Evolutionary conservation across 257 asterid species (phyloP), one percentile per base, ranked within the genome.

Genomic region (Lantana camara): DNA sequence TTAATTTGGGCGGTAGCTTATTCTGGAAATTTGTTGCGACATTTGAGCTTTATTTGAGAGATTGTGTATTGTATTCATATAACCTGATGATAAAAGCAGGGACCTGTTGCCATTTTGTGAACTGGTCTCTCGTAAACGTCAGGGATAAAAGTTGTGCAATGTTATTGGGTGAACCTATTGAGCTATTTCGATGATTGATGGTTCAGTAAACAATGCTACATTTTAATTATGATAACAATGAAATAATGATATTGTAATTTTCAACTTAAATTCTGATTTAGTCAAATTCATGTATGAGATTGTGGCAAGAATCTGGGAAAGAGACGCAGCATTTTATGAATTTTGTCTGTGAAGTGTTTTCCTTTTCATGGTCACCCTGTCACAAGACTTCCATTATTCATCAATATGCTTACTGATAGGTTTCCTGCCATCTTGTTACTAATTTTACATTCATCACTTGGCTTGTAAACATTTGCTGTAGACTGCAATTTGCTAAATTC

Each of bases 131-230:
- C 75, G 85, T 82, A 81, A 59, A 75, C 74, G 35, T 80, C 85
- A 80, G 91, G 87, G 76, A 78, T 65, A 86, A 41, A 12, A 69
- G 23, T 5, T 51, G 51, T 47, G 67, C 83, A 68, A 71, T 71
- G 85, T 82, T 82, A 65, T 86, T 84, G 84, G 85, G 89, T 84
- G 87, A 86, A 80, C 84, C 79, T 69, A 77, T 56, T 51, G 87
- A 81, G 32, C 23, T 64, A 4, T 70, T 56, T 0, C 17, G 0
- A 37, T 65, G 75, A 63, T 73, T 51, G 77, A 74, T 73, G 83
- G 88, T 84, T 83, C 86, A 67, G 77, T 75, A 78, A 82, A 82
- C 66, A 56, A 73, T 72, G 81, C 48, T 12, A 79, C 68, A 81
- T 38, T 29, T 2, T 9, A 11, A n/a, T 37, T n/a, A n/a, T n/a